These are phyloP conservation scores for Stachybotrys elegans DNA, from an alignment of 2,329 filamentous ascomycete genomes.

Conservation along the genomic window DNA sequence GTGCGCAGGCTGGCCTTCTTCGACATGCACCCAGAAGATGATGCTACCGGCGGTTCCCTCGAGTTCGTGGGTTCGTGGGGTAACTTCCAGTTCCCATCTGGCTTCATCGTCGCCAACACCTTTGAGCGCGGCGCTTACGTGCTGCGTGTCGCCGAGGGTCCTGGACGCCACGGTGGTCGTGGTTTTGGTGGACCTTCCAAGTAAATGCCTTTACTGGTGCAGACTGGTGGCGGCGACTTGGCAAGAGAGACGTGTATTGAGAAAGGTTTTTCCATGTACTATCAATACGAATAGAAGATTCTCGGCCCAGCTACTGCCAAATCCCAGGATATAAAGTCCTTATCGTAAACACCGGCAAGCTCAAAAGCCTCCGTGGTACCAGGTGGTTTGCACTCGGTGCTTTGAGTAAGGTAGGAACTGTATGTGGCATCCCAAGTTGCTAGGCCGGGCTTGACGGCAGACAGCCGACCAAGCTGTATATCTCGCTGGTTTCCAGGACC, in stretches of 20 bases:
- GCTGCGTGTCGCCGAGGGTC: constrained; percentile 14
- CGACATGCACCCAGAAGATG: constrained; percentile 43
- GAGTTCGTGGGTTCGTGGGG: constrained; percentile 39
- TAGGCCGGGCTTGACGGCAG: constrained; percentile 1
- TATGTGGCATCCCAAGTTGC: constrained; percentile 13
- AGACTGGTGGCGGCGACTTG: too few relatives aligned
- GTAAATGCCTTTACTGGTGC: too few relatives aligned
- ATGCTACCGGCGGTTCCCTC: constrained; percentile 37
- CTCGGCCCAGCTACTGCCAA: constrained; percentile 9
- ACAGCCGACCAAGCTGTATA: constrained; percentile 14
- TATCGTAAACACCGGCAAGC: constrained; percentile 14
- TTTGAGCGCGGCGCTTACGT: constrained; percentile 44
- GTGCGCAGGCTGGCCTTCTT: constrained; percentile 40
- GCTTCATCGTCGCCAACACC: constrained; percentile 40
- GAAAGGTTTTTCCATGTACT: too few relatives aligned
- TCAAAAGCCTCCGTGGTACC: constrained; percentile 13
- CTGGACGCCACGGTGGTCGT: not conserved
- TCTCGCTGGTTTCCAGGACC: constrained; percentile 20
- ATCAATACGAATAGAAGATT: constrained; percentile 10
- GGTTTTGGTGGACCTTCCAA: not conserved
- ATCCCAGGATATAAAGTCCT: constrained; percentile 12
- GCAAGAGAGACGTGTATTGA: too few relatives aligned
- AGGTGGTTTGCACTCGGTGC: constrained; percentile 11
- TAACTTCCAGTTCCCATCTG: constrained; percentile 40
- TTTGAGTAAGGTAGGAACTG: constrained; percentile 11